Evolutionary conservation across 352 stramenopile species (phyloP).

Genomic region (Phytophthora podocarpi): DNA sequence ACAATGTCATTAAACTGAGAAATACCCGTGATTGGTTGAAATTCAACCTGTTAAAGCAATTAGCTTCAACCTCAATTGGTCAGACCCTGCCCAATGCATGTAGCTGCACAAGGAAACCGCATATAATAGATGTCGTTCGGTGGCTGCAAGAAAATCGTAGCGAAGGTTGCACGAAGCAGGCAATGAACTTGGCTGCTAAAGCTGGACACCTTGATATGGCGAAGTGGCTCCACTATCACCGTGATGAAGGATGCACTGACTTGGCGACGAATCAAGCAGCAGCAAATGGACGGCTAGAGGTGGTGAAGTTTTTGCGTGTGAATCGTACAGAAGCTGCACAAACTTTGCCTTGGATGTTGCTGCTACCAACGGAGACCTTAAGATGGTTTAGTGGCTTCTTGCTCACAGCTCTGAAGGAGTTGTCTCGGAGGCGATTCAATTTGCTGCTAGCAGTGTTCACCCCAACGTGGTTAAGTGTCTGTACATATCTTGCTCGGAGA

Average conservation of each 20-base stretch:
- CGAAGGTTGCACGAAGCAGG: constrained; percentile 1
- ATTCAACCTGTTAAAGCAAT: no score
- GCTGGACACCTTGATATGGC: constrained; percentile 11
- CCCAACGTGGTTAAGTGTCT: constrained; percentile 11
- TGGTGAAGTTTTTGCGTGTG: constrained; percentile 10
- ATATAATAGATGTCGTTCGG: constrained; percentile 10
- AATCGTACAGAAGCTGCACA: constrained; percentile 23
- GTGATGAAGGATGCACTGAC: constrained; percentile 9
- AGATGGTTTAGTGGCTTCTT: constrained; percentile 14
- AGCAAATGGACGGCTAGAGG: constrained; percentile 15
- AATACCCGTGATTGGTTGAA: no score
- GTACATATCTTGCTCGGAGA: not conserved
- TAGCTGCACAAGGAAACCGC: no score
- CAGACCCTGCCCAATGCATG: no score
- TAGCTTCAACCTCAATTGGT: no score
- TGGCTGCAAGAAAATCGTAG: constrained; percentile 11
- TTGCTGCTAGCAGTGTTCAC: not conserved
- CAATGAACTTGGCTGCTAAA: constrained; percentile 14
- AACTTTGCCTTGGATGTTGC: constrained; percentile 8
- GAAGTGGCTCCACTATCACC: constrained; percentile 15
- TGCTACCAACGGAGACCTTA: constrained; percentile 12
- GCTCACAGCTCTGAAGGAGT: not conserved
- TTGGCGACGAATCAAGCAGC: constrained; percentile 16
- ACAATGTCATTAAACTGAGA: no score
- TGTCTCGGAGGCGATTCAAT: constrained; percentile 10